A percentile compares a stretch with the other conserved stretches of the same genome.
Conservation (phyloP, 106 monocot species). For the Dendrobium nobile region DNA sequence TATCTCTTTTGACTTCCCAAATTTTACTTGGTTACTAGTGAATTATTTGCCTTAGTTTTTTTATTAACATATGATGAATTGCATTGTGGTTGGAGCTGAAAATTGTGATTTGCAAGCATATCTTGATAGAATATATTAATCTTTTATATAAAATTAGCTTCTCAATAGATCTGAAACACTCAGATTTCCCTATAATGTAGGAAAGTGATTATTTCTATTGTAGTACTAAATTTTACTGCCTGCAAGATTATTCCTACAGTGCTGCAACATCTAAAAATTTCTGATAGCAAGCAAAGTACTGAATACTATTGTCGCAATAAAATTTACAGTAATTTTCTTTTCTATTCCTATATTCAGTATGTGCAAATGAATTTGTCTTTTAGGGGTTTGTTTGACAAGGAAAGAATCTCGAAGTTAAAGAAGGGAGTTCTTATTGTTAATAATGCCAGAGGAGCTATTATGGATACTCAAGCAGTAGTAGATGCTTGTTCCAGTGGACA, state of each 20-base stretch:
- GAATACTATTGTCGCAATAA: background rate
- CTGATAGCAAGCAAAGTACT: background rate
- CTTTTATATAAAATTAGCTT: background rate
- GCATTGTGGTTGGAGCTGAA: background rate
- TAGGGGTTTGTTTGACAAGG: constrained; percentile 88
- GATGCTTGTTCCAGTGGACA: constrained; percentile 88
- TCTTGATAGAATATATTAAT: background rate
- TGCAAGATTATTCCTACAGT: background rate
- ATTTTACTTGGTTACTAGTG: background rate
- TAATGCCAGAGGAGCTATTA: constrained; percentile 92
- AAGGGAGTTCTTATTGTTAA: constrained; percentile 96
- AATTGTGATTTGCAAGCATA: too few species aligned
- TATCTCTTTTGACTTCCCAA: background rate
- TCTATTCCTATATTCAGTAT: background rate
- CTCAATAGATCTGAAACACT: too few species aligned
- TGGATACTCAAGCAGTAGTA: constrained; percentile 89
- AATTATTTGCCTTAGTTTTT: background rate
- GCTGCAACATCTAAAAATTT: background rate
- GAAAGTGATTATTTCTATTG: background rate
- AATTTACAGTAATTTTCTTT: background rate
- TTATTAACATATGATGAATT: background rate
- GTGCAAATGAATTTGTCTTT: constrained; percentile 5
- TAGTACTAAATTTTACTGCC: background rate
- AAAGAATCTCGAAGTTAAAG: constrained; percentile 83
- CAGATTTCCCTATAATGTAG: too few species aligned